phyloP scores from a whole-genome alignment of 177 flowering plant genomes.

The Vitis hybrid region DNA sequence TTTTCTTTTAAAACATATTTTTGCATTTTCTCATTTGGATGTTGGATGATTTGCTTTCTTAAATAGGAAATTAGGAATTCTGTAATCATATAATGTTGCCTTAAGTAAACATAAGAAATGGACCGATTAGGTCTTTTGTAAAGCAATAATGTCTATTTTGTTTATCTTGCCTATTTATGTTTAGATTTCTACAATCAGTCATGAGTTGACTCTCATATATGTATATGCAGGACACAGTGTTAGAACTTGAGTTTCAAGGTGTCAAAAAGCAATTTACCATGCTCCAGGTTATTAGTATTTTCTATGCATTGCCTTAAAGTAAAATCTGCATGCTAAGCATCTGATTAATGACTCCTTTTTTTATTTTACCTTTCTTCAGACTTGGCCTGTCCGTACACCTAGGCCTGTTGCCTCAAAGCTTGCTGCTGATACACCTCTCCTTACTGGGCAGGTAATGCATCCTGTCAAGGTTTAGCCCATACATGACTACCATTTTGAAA shows the following conservation, averaged over 20 bases:
- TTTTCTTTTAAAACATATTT: too few species aligned
- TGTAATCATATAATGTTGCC: too few species aligned
- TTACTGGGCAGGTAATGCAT: constrained; percentile 87
- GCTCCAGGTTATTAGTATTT: constrained; percentile 77
- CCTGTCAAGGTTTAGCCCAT: too few species aligned
- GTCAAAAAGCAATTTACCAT: constrained; percentile 84
- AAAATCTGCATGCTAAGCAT: too few species aligned
- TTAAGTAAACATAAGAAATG: too few species aligned
- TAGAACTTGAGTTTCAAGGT: constrained; percentile 99
- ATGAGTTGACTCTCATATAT: neutral
- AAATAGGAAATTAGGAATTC: too few species aligned
- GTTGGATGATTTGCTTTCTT: too few species aligned
- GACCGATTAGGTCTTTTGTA: too few species aligned
- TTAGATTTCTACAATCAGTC: too few species aligned
- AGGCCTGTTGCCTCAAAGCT: constrained; percentile 97
- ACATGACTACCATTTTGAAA: neutral
- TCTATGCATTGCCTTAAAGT: neutral
- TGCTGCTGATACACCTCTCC: constrained; percentile 97
- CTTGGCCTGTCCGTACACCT: constrained; percentile 99
- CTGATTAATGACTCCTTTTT: neutral
- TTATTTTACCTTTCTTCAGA: constrained; percentile 40
- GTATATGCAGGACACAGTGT: constrained; percentile 77
- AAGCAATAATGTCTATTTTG: too few species aligned
- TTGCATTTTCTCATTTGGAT: too few species aligned
- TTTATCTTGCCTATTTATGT: too few species aligned